Evolutionary conservation across 1,284 basidiomycete species (phyloP), one percentile per base, ranked within the genome.

Genomic region (Lentinus polychrous): DNA sequence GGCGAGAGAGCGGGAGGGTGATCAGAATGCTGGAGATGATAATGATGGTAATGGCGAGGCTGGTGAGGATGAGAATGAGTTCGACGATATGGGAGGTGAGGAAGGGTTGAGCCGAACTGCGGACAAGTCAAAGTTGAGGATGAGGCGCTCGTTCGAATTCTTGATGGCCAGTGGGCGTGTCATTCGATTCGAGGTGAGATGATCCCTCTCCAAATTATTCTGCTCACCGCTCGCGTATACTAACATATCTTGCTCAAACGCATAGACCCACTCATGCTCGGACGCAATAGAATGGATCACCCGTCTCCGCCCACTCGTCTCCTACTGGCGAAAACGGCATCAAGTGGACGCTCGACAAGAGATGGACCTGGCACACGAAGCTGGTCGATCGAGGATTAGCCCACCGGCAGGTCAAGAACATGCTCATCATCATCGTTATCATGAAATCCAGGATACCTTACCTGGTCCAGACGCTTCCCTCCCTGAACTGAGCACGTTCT

Each of bases 281-380:
- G 69, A 81, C 37, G 85, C 85, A 1, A 61, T 83, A 41, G 87
- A 94, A 57, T 94, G 91, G 91, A 80, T 92, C 43, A 73, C 78
- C 46, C 76, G 78, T 45, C 73, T 94, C 2, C 76, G 79, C 22
- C 76, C 74, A 35, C 73, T 93, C 23, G 67, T 86, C 32, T 63
- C 69, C 8, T 94, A 90, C 61, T 94, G 91, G 91, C 81, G 75
- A 46, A 72, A 78, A 46, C 76, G 83, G 34, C 82, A 89, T 57
- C 74, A 75, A 32, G 70, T 72, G 37, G 87, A 91, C 59, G 83
- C 91, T 14, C 72, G 73, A 48, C 75, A 83, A 50, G 86, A 92
- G 64, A 92, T 93, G 83, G 80, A 89, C 49, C 66, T 87, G 33
- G 76, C 80, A 14, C 66, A 72, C 27, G 67, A 66, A 20, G 65